Percentiles rank a stretch among this genome's conserved stretches.
Conservation (phyloP, 129 eudicot genomes). For the Sambucus nigra region DNA sequence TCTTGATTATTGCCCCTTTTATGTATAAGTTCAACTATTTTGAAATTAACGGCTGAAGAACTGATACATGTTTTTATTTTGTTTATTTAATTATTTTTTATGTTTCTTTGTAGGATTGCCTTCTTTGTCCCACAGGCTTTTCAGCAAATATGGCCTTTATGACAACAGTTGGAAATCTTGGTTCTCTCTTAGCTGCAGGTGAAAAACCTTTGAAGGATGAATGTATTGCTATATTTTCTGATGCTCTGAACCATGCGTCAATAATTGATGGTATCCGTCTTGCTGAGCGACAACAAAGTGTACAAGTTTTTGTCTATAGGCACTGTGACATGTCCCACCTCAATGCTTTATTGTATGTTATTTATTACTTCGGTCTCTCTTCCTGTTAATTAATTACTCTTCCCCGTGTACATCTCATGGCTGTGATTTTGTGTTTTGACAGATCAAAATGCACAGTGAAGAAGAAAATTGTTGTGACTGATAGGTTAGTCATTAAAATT, state of each 20-base stretch:
- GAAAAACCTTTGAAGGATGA: conserved; percentile 37
- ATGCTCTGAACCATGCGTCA: conserved; percentile 92
- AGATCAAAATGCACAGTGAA: conserved; percentile 59
- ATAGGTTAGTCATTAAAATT: conserved; percentile 47
- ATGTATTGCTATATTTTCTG: conserved; percentile 81
- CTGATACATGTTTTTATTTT: conserved; percentile 10
- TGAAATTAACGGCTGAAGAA: background rate
- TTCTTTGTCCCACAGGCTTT: conserved; percentile 98
- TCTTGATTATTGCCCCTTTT: no score
- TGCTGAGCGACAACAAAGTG: conserved; percentile 56
- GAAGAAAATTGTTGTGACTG: conserved; percentile 89
- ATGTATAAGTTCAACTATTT: no score
- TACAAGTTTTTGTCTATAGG: conserved; percentile 62
- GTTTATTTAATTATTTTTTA: conserved; percentile 22
- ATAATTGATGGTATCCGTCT: conserved; percentile 96
- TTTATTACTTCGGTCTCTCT: conserved; percentile 5
- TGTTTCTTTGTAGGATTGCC: conserved; percentile 94
- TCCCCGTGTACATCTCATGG: conserved; percentile 8
- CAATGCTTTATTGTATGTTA: conserved; percentile 54
- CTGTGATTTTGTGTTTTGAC: conserved; percentile 16
- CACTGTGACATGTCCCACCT: conserved; percentile 95
- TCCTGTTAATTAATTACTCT: background rate
- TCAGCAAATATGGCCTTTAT: conserved; percentile 97
- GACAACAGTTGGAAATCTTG: conserved; percentile 76
- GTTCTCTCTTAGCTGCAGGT: conserved; percentile 41